Percentiles rank a stretch among this genome's conserved stretches.
Conservation (phyloP, 1,284 basidiomycete species). For the Porphyrellus sp. region DNA sequence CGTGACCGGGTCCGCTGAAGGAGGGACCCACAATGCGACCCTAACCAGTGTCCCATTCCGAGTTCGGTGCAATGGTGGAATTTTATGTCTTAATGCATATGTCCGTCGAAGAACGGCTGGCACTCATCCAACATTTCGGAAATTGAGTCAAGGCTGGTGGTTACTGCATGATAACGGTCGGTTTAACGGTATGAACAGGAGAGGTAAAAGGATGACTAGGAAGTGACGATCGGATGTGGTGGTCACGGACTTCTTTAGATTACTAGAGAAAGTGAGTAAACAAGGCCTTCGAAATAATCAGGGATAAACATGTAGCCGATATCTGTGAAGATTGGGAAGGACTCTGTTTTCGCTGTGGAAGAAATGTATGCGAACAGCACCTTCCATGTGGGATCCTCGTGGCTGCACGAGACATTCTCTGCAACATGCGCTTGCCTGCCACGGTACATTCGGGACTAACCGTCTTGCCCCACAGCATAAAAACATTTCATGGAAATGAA, state of each 20-base stretch:
- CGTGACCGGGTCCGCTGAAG: neutral
- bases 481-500: conserved; percentile 20
- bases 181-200: conserved; percentile 2
- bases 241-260: conserved; percentile 7
- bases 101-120: conserved; percentile 8
- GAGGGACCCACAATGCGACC: neutral
- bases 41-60: neutral
- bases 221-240: conserved; percentile 8
- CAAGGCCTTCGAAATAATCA: conserved; percentile 9
- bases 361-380: conserved; percentile 8
- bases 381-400: conserved; percentile 6
- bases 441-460: neutral
- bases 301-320: conserved; percentile 10
- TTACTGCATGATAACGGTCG: conserved; percentile 12
- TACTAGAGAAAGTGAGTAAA: conserved; percentile 9
- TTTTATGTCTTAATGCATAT: conserved; percentile 9
- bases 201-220: conserved; percentile 4
- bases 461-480: neutral
- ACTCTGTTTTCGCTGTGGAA: conserved; percentile 6
- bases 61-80: conserved; percentile 5
- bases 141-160: conserved; percentile 18
- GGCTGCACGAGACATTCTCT: conserved; percentile 5
- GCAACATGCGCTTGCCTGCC: neutral
- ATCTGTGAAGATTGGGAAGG: conserved; percentile 1
- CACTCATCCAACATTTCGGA: conserved; percentile 14